Evolutionary conservation across 805 yeast species (phyloP), one percentile per base, ranked within the genome.

Genomic region (Starmerella ratchasimensis): DNA sequence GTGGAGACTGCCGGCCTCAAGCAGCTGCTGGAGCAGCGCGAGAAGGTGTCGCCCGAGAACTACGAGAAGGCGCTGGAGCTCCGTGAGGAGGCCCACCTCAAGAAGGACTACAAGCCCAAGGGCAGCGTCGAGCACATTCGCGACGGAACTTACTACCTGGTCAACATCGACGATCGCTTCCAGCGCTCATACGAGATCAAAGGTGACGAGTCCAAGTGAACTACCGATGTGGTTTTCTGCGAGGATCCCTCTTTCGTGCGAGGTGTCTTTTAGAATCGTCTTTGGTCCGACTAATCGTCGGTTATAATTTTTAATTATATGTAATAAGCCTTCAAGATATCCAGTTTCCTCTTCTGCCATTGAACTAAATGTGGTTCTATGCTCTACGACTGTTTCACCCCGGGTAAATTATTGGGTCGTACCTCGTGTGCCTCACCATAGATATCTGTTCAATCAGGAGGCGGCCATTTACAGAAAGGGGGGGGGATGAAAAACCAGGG

Each of bases 21-120:
- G 55, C 55, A 68, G 54, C 74, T 72, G 59, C 71, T 90, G 46
- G 71, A 68, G 37, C 62, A 63, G 48, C 81, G 98, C 69, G 58
- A 53, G 43, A 59, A 65, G 41, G 72, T 70, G 53, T 56, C 86
- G 36, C 97, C 98, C 45, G 69, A 69, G 54, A 75, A 79, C 54
- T 90, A 83, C 63, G 80, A 84, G 60, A 73, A 64, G 21, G 86
- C 88, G 34, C 71, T 90, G 50, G 76, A 64, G 20, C 68, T 81
- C 51, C 83, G 99, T 68, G 98, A 90, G 67, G 69, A 72, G 53
- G 80, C 88, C 33, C 95, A 88, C 58, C 65, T 83, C 59, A 71
- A 82, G 62, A 82, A 83, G 63, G 63, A 67, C 48, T 79, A 72
- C 68, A 64, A 67, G 58, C 98, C 98, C 51, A 59, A 66, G 43